Conservation (phyloP, 2,329 filamentous ascomycete species). For the Pseudocercospora fijiensis region DNA sequence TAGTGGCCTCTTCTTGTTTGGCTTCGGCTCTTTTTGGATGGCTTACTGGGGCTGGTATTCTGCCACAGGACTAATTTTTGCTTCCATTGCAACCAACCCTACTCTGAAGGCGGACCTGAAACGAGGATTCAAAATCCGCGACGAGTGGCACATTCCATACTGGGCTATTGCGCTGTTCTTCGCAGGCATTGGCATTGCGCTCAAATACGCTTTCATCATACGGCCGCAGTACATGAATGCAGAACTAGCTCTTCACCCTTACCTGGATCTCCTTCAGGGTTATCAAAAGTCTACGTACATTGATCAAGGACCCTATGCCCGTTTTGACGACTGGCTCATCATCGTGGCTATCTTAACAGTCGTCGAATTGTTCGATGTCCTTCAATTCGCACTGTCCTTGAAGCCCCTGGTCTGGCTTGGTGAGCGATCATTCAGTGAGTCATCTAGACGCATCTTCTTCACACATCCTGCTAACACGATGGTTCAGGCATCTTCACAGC, state of each 20-base stretch:
- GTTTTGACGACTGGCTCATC: constrained; percentile 35
- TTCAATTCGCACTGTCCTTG: constrained; percentile 28
- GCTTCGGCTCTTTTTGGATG: constrained; percentile 36
- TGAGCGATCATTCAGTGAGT: constrained; percentile 35
- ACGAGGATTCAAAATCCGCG: constrained; percentile 25
- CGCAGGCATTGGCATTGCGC: constrained; percentile 24
- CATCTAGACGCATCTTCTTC: not conserved
- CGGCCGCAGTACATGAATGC: constrained; percentile 31
- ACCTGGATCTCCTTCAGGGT: constrained; percentile 29
- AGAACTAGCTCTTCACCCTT: constrained; percentile 33
- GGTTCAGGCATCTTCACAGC: constrained; percentile 32
- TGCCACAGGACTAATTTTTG: constrained; percentile 31
- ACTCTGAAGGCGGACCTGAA: constrained; percentile 25
- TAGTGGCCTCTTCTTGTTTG: constrained; percentile 34
- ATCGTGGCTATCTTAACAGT: constrained; percentile 31
- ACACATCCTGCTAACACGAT: not conserved
- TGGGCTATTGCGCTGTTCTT: constrained; percentile 20
- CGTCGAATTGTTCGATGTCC: constrained; percentile 24
- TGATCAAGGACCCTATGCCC: constrained; percentile 29
- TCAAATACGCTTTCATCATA: constrained; percentile 33
- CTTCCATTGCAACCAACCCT: constrained; percentile 28
- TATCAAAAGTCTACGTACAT: constrained; percentile 20
- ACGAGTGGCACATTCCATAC: constrained; percentile 27
- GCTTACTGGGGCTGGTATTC: constrained; percentile 36
- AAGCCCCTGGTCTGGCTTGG: constrained; percentile 30